phyloP scores from a whole-genome alignment of 139 green algal species.

The Chlorella vulgaris region DNA sequence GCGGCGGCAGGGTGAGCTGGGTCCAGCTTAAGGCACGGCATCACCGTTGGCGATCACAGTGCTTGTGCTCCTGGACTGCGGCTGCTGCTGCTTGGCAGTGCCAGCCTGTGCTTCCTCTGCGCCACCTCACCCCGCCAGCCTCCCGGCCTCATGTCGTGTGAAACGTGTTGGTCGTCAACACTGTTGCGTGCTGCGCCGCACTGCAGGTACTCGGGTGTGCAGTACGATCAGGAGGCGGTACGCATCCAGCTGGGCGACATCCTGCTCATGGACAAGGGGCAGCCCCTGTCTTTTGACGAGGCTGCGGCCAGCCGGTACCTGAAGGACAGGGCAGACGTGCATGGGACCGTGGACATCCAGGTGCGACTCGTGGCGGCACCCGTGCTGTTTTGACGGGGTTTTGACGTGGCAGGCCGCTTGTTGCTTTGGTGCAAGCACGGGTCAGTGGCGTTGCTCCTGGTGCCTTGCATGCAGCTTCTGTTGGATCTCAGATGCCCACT shows the following conservation, averaged over 20 bases:
- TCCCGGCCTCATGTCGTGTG: too few species aligned
- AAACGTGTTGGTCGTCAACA: background rate
- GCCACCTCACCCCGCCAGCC: too few species aligned
- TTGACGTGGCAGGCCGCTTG: too few species aligned
- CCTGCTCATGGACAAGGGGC: constrained; percentile 90
- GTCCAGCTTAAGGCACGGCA: too few species aligned
- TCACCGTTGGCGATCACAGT: too few species aligned
- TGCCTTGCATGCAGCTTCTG: too few species aligned
- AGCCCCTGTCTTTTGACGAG: constrained; percentile 94
- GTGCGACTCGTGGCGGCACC: background rate
- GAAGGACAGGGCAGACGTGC: constrained; percentile 68
- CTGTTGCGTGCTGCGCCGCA: background rate
- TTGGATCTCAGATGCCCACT: too few species aligned
- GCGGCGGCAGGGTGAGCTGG: constrained; percentile 83
- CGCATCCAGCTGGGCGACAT: constrained; percentile 82
- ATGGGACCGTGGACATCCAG: constrained; percentile 88
- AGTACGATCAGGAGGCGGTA: constrained; percentile 85
- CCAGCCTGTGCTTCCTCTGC: too few species aligned
- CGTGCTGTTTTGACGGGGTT: background rate
- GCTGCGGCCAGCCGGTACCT: constrained; percentile 88
- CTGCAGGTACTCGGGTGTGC: constrained; percentile 81
- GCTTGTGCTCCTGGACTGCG: too few species aligned
- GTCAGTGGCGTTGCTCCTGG: too few species aligned
- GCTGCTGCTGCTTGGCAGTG: too few species aligned
- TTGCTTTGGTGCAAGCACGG: too few species aligned